Conservation (phyloP, 768 basidiomycete species). For the Saitozyma sp. region DNA sequence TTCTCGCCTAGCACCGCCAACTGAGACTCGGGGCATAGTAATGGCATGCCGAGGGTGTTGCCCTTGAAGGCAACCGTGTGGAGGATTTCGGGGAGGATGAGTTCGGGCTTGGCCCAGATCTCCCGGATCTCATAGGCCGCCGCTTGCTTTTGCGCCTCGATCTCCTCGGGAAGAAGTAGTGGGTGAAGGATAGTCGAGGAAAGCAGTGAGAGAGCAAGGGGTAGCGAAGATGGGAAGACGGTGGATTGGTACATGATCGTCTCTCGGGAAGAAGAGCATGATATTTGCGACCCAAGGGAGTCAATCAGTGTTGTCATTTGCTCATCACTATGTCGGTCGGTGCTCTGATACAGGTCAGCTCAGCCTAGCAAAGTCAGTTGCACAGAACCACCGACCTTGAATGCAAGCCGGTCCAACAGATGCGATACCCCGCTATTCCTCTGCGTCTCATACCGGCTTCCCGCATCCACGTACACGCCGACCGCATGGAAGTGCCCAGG, state of each 20-base stretch:
- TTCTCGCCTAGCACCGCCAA: constrained; percentile 66
- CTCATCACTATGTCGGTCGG: constrained; percentile 66
- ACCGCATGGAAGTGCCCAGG: constrained; percentile 93
- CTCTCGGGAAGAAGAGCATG: constrained; percentile 86
- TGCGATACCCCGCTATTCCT: constrained; percentile 78
- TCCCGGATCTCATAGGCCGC: constrained; percentile 89
- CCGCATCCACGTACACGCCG: constrained; percentile 91
- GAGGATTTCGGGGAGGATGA: constrained; percentile 85
- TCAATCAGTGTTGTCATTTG: constrained; percentile 81
- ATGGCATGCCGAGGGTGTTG: constrained; percentile 80
- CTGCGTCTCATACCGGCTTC: constrained; percentile 79
- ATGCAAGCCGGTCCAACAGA: constrained; percentile 92
- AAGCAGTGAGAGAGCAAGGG: constrained; percentile 80
- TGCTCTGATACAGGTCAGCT: constrained; percentile 62
- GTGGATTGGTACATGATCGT: constrained; percentile 98
- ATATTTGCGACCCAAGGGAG: constrained; percentile 83
- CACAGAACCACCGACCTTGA: constrained; percentile 66
- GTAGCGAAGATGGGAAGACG: constrained; percentile 79
- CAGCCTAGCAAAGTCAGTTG: constrained; percentile 1
- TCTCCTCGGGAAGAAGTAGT: constrained; percentile 70
- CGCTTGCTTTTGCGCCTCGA: constrained; percentile 79
- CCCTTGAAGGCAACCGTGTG: constrained; percentile 80
- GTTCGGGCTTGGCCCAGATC: constrained; percentile 82
- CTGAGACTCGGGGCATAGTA: constrained; percentile 83
- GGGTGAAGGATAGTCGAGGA: constrained; percentile 86